A percentile compares a stretch with the other conserved stretches of the same genome.
Evolutionary conservation across 1,284 basidiomycete species (phyloP).

Genomic region (Pyrrhoderma noxium): DNA sequence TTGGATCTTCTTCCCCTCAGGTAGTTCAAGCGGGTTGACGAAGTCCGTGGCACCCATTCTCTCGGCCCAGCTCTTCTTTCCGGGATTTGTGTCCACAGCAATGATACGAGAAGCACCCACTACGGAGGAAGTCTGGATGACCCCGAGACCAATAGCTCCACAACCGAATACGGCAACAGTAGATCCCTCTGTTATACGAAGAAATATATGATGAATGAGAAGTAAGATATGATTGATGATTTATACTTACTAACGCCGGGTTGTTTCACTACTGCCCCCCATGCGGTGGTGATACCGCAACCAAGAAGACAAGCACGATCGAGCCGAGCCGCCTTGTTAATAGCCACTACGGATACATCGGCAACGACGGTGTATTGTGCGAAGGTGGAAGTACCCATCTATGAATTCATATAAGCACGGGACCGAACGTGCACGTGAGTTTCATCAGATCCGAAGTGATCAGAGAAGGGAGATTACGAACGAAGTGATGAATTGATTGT

Average conservation of each 20-base stretch:
- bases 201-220: background rate
- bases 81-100: conserved; percentile 86
- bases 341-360: conserved; percentile 92
- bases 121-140: conserved; percentile 74
- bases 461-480: conserved; percentile 32
- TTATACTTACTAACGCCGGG: conserved; percentile 62
- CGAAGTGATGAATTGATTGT: conserved; percentile 86
- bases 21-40: conserved; percentile 76
- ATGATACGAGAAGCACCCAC: conserved; percentile 86
- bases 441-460: too few species aligned
- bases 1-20: conserved; percentile 77
- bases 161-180: conserved; percentile 93
- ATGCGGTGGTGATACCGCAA: conserved; percentile 97
- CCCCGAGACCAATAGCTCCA: conserved; percentile 93
- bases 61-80: conserved; percentile 82
- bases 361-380: conserved; percentile 99
- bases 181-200: conserved; percentile 54
- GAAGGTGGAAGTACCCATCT: conserved; percentile 99
- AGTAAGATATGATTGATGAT: background rate
- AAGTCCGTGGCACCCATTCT: conserved; percentile 98
- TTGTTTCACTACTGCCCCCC: conserved; percentile 82
- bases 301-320: conserved; percentile 94
- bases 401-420: background rate
- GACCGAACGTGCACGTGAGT: background rate
- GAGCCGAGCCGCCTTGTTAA: conserved; percentile 81